Conservation (phyloP, 108 stramenopile genomes). For the Bacterosira constricta region DNA sequence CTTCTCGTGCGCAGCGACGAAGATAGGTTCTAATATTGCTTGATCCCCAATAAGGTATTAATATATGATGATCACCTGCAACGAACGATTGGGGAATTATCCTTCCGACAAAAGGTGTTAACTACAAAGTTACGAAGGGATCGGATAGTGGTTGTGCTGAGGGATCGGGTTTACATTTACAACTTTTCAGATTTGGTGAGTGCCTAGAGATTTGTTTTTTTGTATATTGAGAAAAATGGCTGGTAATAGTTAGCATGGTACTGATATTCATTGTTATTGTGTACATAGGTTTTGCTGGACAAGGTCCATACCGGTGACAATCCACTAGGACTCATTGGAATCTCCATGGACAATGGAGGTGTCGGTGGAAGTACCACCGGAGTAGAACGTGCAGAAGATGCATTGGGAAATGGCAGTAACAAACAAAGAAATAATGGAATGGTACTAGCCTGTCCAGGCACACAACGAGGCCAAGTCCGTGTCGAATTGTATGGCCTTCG, state of each 20-base stretch:
- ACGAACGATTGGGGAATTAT: constrained; percentile 93
- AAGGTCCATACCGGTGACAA: constrained; percentile 94
- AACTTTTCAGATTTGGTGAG: constrained; percentile 88
- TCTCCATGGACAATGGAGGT: constrained; percentile 80
- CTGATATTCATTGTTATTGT: too few relatives aligned
- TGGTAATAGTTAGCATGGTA: too few relatives aligned
- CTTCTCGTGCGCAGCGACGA: too few relatives aligned
- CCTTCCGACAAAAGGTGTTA: constrained; percentile 89
- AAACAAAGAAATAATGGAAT: constrained; percentile 56
- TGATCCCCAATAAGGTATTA: constrained; percentile 96
- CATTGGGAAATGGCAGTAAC: constrained; percentile 9
- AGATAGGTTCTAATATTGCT: too few relatives aligned
- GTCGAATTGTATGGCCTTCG: constrained; percentile 95
- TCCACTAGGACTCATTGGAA: constrained; percentile 86
- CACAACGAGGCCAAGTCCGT: constrained; percentile 89
- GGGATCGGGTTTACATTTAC: constrained; percentile 94
- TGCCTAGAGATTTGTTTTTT: too few relatives aligned
- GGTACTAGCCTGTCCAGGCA: constrained; percentile 95
- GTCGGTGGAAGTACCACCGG: constrained; percentile 33
- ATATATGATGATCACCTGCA: constrained; percentile 99
- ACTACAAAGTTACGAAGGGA: constrained; percentile 93
- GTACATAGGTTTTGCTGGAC: constrained; percentile 61
- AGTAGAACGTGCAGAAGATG: constrained; percentile 19
- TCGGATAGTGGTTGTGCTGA: constrained; percentile 93
- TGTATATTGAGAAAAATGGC: too few relatives aligned